A percentile compares a stretch with the other conserved stretches of the same genome.
These are phyloP conservation scores for Medicago lupulina DNA, from an alignment of 306 rosid genomes.

Conservation along the genomic window DNA sequence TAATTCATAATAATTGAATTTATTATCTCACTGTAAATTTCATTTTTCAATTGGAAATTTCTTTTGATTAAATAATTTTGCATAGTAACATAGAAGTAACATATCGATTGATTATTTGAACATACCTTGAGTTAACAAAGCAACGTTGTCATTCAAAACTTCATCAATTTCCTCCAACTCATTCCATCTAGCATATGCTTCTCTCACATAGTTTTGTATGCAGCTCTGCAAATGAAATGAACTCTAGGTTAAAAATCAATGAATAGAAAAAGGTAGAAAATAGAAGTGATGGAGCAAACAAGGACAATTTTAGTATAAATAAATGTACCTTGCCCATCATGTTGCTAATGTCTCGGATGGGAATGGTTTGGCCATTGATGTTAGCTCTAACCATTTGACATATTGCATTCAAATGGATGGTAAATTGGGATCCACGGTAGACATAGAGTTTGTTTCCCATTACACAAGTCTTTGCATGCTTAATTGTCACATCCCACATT, in stretches of 20 bases:
- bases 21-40: background rate
- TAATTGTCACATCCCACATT: conserved; percentile 76
- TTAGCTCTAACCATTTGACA: conserved; percentile 67
- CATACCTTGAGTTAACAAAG: conserved; percentile 67
- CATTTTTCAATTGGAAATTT: background rate
- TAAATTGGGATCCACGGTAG: conserved; percentile 38
- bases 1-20: conserved; percentile 4
- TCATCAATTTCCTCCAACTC: conserved; percentile 56
- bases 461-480: conserved; percentile 75
- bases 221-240: conserved; percentile 46
- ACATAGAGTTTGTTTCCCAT: conserved; percentile 61
- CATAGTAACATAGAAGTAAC: background rate
- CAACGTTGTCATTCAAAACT: conserved; percentile 47
- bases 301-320: background rate
- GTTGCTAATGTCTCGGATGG: conserved; percentile 35
- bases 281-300: background rate
- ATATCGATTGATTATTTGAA: background rate
- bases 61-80: background rate
- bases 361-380: conserved; percentile 51
- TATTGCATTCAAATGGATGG: conserved; percentile 56
- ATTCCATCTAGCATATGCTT: conserved; percentile 65
- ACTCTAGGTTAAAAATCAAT: conserved; percentile 25
- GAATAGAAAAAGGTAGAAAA: background rate
- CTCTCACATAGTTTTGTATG: conserved; percentile 51
- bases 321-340: conserved; percentile 64